Evolutionary conservation across 306 rosid genomes (phyloP).

Genomic region (Quercus mongolica): DNA sequence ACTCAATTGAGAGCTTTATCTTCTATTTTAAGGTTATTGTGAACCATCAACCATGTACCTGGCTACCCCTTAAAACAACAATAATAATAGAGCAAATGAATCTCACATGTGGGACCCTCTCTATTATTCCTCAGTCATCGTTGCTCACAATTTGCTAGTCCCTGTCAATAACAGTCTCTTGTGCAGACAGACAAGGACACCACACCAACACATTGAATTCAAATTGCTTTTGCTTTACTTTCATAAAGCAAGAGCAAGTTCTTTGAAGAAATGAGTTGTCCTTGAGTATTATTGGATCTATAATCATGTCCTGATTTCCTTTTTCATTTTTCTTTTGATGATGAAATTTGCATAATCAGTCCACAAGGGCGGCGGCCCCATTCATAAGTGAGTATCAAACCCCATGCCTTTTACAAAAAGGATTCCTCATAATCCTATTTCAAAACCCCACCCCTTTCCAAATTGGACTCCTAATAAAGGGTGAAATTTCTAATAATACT

Average conservation of each 20-base stretch:
- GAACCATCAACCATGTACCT: neutral
- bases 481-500: neutral
- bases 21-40: neutral
- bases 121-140: neutral
- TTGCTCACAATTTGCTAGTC: neutral
- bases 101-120: neutral
- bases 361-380: neutral
- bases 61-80: neutral
- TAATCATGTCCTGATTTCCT: neutral
- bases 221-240: constrained; percentile 6
- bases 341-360: neutral
- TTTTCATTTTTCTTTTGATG: neutral
- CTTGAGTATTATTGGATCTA: neutral
- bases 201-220: constrained; percentile 6
- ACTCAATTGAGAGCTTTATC: neutral
- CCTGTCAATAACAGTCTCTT: neutral
- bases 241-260: neutral
- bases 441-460: neutral
- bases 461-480: neutral
- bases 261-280: constrained; percentile 7
- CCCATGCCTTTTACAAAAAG: neutral
- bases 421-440: neutral
- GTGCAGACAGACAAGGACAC: neutral
- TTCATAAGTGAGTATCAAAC: neutral
- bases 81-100: neutral